Evolutionary conservation across 331 rosid species (phyloP).

Genomic region (Dryas integrifolia): DNA sequence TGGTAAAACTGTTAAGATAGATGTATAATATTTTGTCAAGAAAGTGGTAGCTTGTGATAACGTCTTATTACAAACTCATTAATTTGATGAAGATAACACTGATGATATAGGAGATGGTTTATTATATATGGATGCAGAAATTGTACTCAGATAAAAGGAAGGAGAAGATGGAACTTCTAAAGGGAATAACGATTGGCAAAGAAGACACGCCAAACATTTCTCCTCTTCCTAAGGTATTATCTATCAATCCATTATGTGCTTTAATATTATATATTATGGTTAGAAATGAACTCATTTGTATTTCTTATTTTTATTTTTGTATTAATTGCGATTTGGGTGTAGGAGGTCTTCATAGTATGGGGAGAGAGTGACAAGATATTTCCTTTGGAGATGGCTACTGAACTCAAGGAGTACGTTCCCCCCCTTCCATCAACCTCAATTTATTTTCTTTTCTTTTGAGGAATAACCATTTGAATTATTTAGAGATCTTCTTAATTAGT

Average conservation of each 20-base stretch:
- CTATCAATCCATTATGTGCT: not conserved
- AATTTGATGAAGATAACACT: too few relatives aligned
- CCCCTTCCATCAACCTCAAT: too few relatives aligned
- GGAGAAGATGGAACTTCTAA: slow-evolving; percentile 74
- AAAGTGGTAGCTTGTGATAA: too few relatives aligned
- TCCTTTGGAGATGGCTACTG: slow-evolving; percentile 65
- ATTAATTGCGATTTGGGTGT: not conserved
- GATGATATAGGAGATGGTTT: too few relatives aligned
- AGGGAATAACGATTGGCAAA: slow-evolving; percentile 56
- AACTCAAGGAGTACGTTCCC: slow-evolving; percentile 58
- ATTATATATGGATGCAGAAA: slow-evolving; percentile 40
- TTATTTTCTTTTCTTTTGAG: not conserved
- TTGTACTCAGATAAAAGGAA: slow-evolving; percentile 62
- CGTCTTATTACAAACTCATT: too few relatives aligned
- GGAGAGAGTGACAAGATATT: slow-evolving; percentile 73
- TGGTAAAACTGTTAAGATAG: too few relatives aligned
- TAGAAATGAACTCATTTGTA: too few relatives aligned
- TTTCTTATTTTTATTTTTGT: too few relatives aligned
- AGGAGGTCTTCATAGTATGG: slow-evolving; percentile 86
- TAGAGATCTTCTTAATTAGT: too few relatives aligned
- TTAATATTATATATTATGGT: not conserved
- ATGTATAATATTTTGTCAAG: too few relatives aligned
- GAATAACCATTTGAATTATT: too few relatives aligned
- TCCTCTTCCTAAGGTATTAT: slow-evolving; percentile 49
- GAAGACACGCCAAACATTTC: slow-evolving; percentile 44